phyloP scores from a whole-genome alignment of 2,329 filamentous ascomycete species.

The Colletotrichum lindemuthianum region DNA sequence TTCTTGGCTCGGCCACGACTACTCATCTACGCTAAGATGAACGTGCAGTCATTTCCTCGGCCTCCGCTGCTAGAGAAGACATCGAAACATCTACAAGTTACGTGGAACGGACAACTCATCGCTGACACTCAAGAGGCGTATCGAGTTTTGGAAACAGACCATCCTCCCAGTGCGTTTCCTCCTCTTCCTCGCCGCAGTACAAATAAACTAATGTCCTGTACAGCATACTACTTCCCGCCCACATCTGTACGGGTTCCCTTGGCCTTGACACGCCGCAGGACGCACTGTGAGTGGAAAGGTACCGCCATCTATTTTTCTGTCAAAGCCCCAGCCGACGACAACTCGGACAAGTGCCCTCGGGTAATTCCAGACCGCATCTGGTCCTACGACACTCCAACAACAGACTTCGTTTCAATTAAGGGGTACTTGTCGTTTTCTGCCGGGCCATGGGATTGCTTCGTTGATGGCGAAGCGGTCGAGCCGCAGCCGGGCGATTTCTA shows the following conservation, averaged over 20 bases:
- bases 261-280: conserved; percentile 52
- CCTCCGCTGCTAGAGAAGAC: conserved; percentile 66
- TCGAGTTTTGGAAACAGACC: conserved; percentile 71
- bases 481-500: conserved; percentile 71
- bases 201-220: neutral
- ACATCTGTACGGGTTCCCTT: conserved; percentile 59
- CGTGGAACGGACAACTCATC: conserved; percentile 63
- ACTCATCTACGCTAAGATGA: conserved; percentile 51
- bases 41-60: conserved; percentile 67
- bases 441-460: conserved; percentile 70
- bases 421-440: conserved; percentile 69
- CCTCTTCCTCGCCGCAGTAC: neutral
- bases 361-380: conserved; percentile 63
- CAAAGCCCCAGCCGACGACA: conserved; percentile 47
- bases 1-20: too few species aligned
- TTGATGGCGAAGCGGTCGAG: conserved; percentile 68
- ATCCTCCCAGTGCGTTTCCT: conserved; percentile 63
- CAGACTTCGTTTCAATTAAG: conserved; percentile 61
- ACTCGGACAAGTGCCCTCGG: conserved; percentile 42
- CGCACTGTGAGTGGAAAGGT: conserved; percentile 71
- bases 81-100: conserved; percentile 63
- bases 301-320: conserved; percentile 67
- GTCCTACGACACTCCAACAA: conserved; percentile 66
- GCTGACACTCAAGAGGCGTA: conserved; percentile 68
- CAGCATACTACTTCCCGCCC: conserved; percentile 69